Percentiles rank a stretch among this genome's conserved stretches.
Evolutionary conservation across 225 moss, liverwort and hornwort genomes (phyloP).

Genomic region (Pseudisothecium myosuroides): DNA sequence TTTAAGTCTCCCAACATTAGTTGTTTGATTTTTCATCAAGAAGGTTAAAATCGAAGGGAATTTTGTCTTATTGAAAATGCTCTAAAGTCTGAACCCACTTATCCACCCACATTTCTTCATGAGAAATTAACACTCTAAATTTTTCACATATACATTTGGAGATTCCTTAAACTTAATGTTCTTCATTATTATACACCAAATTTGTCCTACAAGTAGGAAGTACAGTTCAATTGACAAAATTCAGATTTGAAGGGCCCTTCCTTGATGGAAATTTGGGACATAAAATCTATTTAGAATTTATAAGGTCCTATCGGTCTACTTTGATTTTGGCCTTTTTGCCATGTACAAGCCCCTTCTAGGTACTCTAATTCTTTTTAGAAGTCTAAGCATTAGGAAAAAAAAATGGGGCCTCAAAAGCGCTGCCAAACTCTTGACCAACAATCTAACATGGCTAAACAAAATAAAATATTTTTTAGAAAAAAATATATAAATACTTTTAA

Average conservation of each 20-base stretch:
- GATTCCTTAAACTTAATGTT: not conserved
- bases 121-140: not conserved
- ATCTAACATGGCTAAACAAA: too few species aligned
- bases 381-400: not conserved
- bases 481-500: too few species aligned
- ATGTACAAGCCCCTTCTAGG: not conserved
- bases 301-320: accelerated
- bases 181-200: not conserved
- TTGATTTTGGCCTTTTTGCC: not conserved
- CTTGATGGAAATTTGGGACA: accelerated
- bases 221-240: not conserved
- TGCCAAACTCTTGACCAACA: accelerated
- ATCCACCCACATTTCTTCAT: not conserved
- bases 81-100: not conserved
- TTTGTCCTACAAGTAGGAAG: accelerated
- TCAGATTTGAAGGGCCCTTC: not conserved
- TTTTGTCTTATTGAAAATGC: not conserved
- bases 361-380: not conserved
- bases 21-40: not conserved
- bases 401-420: too few species aligned
- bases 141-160: not conserved
- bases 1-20: not conserved
- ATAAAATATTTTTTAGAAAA: too few species aligned
- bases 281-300: not conserved
- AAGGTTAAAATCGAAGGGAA: not conserved